Conservation (phyloP, 2,329 filamentous ascomycete species). For the Samsoniella hepiali region DNA sequence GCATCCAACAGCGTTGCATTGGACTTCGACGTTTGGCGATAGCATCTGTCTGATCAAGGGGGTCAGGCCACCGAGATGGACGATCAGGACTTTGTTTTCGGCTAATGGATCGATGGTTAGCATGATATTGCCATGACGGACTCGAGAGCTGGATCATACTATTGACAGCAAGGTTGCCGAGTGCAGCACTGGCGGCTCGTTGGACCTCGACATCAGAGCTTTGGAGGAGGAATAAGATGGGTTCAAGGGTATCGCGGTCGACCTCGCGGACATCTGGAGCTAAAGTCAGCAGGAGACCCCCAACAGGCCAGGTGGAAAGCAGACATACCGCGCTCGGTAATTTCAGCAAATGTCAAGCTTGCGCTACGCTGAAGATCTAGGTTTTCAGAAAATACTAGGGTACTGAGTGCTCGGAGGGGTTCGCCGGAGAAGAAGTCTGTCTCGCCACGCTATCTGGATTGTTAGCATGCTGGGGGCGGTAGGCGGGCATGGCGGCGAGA, state of each 20-base stretch:
- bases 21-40: constrained; percentile 94
- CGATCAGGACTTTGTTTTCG: constrained; percentile 97
- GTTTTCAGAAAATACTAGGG: constrained; percentile 96
- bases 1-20: constrained; percentile 98
- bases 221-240: constrained; percentile 91
- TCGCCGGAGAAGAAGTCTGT: constrained; percentile 98
- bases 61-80: constrained; percentile 82
- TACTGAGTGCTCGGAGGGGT: constrained; percentile 88
- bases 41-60: constrained; percentile 98
- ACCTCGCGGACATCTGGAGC: constrained; percentile 88
- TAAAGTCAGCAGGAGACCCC: constrained; percentile 20
- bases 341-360: constrained; percentile 97
- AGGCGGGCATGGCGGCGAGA: constrained; percentile 5
- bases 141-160: constrained; percentile 56
- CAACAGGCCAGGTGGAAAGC: constrained; percentile 15
- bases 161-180: constrained; percentile 96
- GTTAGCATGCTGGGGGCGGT: constrained; percentile 6
- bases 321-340: constrained; percentile 86
- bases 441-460: constrained; percentile 71
- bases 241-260: constrained; percentile 89
- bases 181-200: constrained; percentile 88
- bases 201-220: constrained; percentile 97
- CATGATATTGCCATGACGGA: constrained; percentile 31
- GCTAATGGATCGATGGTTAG: constrained; percentile 53
- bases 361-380: constrained; percentile 96